Evolutionary conservation across 495 filamentous ascomycete genomes (phyloP), one percentile per base, ranked within the genome.

Genomic region (Terfezia boudieri): DNA sequence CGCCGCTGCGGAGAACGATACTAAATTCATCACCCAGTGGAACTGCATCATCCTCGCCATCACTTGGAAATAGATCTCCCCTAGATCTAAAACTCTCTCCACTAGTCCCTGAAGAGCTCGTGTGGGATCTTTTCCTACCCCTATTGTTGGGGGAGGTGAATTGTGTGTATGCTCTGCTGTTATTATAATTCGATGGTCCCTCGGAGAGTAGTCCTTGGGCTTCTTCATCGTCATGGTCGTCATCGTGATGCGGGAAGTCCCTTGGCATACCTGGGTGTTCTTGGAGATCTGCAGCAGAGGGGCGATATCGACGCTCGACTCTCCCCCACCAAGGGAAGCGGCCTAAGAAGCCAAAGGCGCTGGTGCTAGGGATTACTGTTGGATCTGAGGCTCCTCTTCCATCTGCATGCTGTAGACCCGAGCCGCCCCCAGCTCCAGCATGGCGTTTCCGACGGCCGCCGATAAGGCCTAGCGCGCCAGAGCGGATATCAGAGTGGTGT

Each of bases 21-120:
- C 84, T 78, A 60, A 96, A 94, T 61, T 96, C 90, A 67, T 96
- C 90, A 60, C 87, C 84, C 52, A 98, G 69, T 1, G 90, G 87
- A 23, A 95, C 78, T 1, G 90, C 90, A 72, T 98, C 85, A 64
- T 86, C 82, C 57, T 95, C 90, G 51, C 80, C 82, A 57, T 94
- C 88, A 60, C 89, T 95, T 1, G 85, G 86, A 58, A 94, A 88
- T 20, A 99, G 70, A 67, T 99, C 90, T 0, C 86, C 87, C 52
- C 92, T 74, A n/a, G 88, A 94, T 61, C 90, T 82, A 48, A 86
- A 76, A 4, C 87, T 94, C 57, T 87, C 90, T n/a, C 75, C 77
- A 0, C 87, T 94, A 36, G 80, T 79, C 5, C 80, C 81, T 8
- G 85, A 93, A n/a, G 75, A 79, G 12, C 76, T 76, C 2, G 90